Evolutionary conservation across 352 stramenopile species (phyloP).

Genomic region (Globisporangium nagaii): DNA sequence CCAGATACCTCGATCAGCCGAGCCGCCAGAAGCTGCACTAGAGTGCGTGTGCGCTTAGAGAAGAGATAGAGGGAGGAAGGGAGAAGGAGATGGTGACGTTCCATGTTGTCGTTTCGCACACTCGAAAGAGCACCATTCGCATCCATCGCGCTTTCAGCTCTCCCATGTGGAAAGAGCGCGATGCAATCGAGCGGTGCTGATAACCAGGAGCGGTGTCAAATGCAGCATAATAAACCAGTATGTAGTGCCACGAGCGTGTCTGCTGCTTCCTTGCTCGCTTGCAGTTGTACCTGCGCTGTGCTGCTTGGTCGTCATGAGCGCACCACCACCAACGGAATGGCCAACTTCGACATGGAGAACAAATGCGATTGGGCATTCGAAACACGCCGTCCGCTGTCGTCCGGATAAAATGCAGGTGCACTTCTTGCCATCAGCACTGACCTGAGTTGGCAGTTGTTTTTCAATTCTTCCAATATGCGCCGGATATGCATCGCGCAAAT

Average conservation of each 20-base stretch:
- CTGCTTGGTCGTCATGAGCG: too few species aligned
- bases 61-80: too few species aligned
- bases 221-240: not conserved
- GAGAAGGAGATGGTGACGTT: too few species aligned
- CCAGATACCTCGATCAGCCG: constrained; percentile 39
- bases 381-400: not conserved
- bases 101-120: not conserved
- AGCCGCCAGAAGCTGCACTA: constrained; percentile 5
- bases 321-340: not conserved
- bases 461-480: too few species aligned
- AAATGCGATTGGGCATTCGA: not conserved
- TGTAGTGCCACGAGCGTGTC: too few species aligned
- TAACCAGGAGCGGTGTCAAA: not conserved
- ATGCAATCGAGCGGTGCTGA: not conserved
- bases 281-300: too few species aligned
- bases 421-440: too few species aligned
- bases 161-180: not conserved
- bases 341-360: not conserved
- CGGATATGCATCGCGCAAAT: too few species aligned
- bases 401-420: not conserved
- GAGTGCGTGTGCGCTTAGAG: not conserved
- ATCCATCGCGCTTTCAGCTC: not conserved
- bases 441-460: too few species aligned
- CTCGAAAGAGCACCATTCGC: not conserved
- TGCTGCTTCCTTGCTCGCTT: too few species aligned